Evolutionary conservation across 768 basidiomycete genomes (phyloP).

Genomic region (Candolleomyces efflorescens): DNA sequence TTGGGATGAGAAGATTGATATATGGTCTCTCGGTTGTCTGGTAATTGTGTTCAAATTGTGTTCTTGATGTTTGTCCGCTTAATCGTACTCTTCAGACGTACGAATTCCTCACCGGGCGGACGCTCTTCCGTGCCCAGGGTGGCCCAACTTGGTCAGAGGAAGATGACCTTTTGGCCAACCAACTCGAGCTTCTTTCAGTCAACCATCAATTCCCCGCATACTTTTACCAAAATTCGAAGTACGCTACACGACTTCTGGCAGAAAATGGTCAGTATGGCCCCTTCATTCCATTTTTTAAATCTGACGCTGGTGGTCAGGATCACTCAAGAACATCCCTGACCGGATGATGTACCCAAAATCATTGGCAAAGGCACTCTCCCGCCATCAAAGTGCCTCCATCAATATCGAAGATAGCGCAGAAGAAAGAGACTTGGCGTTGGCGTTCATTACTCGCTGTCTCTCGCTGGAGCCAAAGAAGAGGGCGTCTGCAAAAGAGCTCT

Average conservation of each 20-base stretch:
- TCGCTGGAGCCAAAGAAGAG: slow-evolving; percentile 3
- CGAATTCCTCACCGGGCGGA: slow-evolving; percentile 11
- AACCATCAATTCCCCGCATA: background rate
- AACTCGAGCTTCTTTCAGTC: slow-evolving; percentile 6
- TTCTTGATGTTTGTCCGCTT: background rate
- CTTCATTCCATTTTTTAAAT: background rate
- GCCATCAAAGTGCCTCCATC: background rate
- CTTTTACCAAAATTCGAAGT: background rate
- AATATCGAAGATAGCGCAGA: background rate
- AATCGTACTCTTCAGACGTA: slow-evolving; percentile 10
- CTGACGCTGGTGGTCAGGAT: slow-evolving; percentile 1
- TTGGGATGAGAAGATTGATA: slow-evolving; percentile 23
- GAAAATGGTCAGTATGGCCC: slow-evolving; percentile 1
- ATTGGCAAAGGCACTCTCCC: slow-evolving; percentile 2
- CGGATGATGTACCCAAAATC: slow-evolving; percentile 9
- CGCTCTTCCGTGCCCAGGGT: slow-evolving; percentile 5
- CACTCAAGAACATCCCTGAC: slow-evolving; percentile 2
- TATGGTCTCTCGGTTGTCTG: slow-evolving; percentile 23
- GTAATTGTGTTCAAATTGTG: no score
- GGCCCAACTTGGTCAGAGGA: background rate
- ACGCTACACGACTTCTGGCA: background rate
- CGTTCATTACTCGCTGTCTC: slow-evolving; percentile 8
- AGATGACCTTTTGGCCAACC: slow-evolving; percentile 1
- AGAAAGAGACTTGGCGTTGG: slow-evolving; percentile 5
- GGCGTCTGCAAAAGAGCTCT: slow-evolving; percentile 4